Conservation (phyloP, 164 flowering plant genomes). For the Hamamelis virginiana region DNA sequence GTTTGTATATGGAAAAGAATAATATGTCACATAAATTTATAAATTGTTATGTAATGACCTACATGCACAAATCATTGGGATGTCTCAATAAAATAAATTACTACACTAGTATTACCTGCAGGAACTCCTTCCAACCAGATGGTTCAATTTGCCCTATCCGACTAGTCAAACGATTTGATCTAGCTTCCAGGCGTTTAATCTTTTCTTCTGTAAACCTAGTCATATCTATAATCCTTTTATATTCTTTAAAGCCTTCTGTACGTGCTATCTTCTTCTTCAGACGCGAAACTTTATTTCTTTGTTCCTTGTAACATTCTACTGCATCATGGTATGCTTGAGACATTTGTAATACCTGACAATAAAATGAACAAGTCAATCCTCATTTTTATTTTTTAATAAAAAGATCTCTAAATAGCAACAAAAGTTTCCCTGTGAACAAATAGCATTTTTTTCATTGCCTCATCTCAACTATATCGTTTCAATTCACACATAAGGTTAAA, state of each 20-base stretch:
- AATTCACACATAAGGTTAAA: too few species aligned
- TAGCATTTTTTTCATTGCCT: too few species aligned
- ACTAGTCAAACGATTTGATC: constrained; percentile 62
- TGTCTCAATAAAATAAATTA: neutral
- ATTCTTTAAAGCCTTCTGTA: constrained; percentile 79
- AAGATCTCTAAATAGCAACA: neutral
- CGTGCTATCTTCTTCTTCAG: constrained; percentile 82
- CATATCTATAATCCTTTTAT: constrained; percentile 66
- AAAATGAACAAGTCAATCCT: neutral
- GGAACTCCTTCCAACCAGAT: constrained; percentile 97
- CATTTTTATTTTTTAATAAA: neutral
- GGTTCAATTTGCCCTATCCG: constrained; percentile 93
- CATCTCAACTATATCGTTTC: too few species aligned
- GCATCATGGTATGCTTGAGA: constrained; percentile 62
- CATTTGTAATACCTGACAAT: constrained; percentile 43
- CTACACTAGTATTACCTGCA: constrained; percentile 52
- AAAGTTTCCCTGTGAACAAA: neutral
- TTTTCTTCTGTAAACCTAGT: constrained; percentile 68
- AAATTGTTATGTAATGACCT: neutral
- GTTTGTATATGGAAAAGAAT: too few species aligned
- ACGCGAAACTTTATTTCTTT: constrained; percentile 74
- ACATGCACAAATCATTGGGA: neutral
- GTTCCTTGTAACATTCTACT: constrained; percentile 62
- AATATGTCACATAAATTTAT: neutral
- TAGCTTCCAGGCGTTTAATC: constrained; percentile 68